phyloP scores from a whole-genome alignment of 2,329 filamentous ascomycete genomes.

The Phialophora verrucosa region DNA sequence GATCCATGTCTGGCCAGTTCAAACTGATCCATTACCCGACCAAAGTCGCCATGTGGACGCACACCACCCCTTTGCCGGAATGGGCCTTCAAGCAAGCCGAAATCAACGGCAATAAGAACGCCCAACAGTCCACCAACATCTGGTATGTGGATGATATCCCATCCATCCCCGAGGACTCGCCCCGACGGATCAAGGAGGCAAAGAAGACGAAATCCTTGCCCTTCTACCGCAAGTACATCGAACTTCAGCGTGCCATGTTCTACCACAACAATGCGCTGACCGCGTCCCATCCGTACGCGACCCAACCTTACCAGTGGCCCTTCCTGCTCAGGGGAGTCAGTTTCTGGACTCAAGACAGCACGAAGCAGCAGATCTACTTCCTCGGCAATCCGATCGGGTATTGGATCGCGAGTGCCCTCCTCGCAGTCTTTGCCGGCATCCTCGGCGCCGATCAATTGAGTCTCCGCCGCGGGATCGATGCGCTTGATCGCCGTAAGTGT shows the following conservation, averaged over 20 bases:
- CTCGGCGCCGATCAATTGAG: conserved; percentile 92
- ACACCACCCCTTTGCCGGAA: conserved; percentile 90
- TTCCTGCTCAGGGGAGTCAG: conserved; percentile 96
- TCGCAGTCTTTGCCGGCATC: conserved; percentile 93
- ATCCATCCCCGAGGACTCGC: conserved; percentile 73
- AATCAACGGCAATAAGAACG: conserved; percentile 99
- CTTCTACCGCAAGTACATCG: conserved; percentile 93
- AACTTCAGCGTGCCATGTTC: conserved; percentile 98
- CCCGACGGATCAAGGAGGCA: conserved; percentile 75
- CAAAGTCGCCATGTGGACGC: conserved; percentile 99
- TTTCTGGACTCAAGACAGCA: conserved; percentile 98
- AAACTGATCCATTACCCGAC: conserved; percentile 93
- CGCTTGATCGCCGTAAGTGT: conserved; percentile 85
- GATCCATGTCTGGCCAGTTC: conserved; percentile 89
- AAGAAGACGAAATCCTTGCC: conserved; percentile 81
- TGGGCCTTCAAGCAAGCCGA: conserved; percentile 98
- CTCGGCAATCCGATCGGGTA: conserved; percentile 94
- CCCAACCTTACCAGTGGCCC: conserved; percentile 94
- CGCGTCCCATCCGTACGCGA: conserved; percentile 94
- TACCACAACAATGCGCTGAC: conserved; percentile 98
- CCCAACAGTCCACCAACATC: conserved; percentile 85
- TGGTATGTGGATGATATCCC: conserved; percentile 93
- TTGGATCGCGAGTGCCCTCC: conserved; percentile 91
- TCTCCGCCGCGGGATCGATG: conserved; percentile 88
- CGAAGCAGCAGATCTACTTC: conserved; percentile 97